Conservation (phyloP, 768 basidiomycete species). For the Mycena pura region DNA sequence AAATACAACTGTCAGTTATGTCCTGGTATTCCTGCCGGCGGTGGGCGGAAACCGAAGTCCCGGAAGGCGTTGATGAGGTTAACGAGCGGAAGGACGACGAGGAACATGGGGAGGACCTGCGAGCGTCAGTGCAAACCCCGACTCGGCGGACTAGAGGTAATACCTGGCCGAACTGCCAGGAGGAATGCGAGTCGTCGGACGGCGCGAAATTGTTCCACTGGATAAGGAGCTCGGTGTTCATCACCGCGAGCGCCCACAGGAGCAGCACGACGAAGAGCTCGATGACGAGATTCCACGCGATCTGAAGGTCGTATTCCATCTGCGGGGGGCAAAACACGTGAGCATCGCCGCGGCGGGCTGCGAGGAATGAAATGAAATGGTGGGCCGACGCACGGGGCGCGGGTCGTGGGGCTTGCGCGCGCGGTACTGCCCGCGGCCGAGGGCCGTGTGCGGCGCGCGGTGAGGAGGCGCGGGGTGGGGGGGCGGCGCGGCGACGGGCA, state of each 20-base stretch:
- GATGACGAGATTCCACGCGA: constrained; percentile 20
- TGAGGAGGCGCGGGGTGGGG: too few species aligned
- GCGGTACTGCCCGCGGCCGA: too few species aligned
- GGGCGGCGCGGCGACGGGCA: too few species aligned
- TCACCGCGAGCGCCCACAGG: constrained; percentile 18
- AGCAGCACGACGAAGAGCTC: constrained; percentile 13
- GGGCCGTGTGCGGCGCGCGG: too few species aligned
- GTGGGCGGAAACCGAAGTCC: constrained; percentile 20
- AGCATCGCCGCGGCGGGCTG: too few species aligned
- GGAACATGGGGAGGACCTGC: constrained; percentile 25
- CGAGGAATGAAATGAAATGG: too few species aligned
- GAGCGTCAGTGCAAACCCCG: not conserved
- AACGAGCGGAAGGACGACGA: constrained; percentile 14
- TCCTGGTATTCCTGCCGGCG: not conserved
- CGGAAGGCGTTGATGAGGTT: constrained; percentile 20
- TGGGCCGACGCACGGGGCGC: too few species aligned
- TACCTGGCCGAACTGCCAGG: constrained; percentile 28
- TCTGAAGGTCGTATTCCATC: constrained; percentile 12
- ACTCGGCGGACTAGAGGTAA: not conserved
- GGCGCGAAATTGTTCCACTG: constrained; percentile 10
- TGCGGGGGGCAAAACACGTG: not conserved
- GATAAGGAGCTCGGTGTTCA: constrained; percentile 26
- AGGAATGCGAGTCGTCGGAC: not conserved
- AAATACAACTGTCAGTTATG: too few species aligned
- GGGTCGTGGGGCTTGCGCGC: too few species aligned